Evolutionary conservation across 2,329 filamentous ascomycete genomes (phyloP).

Genomic region (Fusarium praegraminearum): DNA sequence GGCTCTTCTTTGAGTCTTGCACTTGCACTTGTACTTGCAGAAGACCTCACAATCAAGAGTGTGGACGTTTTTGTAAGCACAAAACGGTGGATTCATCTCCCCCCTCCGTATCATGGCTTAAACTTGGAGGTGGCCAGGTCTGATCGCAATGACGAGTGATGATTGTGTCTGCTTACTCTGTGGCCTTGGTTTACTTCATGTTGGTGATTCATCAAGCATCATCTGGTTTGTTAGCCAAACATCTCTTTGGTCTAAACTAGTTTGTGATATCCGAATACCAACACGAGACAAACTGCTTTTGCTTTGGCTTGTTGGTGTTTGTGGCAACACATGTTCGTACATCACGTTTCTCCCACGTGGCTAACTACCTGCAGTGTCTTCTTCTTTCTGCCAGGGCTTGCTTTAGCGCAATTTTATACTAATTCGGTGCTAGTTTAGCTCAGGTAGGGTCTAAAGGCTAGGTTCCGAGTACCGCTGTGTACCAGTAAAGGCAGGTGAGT

Average conservation of each 20-base stretch:
- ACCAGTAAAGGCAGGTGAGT: neutral
- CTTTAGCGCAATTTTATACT: neutral
- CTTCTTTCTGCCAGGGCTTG: neutral
- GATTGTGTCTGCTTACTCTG: neutral
- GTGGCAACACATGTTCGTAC: conserved; percentile 11
- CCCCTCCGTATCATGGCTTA: neutral
- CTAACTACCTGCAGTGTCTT: conserved; percentile 28
- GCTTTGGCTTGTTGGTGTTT: neutral
- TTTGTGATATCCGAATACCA: neutral
- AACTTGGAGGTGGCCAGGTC: neutral
- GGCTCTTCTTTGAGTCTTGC: conserved; percentile 39
- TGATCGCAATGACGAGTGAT: neutral
- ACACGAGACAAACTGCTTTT: neutral
- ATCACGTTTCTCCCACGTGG: conserved; percentile 47
- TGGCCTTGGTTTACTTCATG: neutral
- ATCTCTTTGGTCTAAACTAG: neutral
- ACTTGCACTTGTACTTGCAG: neutral
- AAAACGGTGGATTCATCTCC: conserved; percentile 15
- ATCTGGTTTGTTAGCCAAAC: neutral
- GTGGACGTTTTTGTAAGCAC: conserved; percentile 22
- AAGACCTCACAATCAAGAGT: conserved; percentile 4
- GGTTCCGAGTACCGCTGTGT: neutral
- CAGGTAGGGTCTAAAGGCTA: neutral
- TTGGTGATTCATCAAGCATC: neutral
- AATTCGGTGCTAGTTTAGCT: neutral